Percentiles rank a stretch among this genome's conserved stretches.
These are phyloP conservation scores for Euphorbia lathyris DNA, from an alignment of 345 rosid species.

Conservation along the genomic window DNA sequence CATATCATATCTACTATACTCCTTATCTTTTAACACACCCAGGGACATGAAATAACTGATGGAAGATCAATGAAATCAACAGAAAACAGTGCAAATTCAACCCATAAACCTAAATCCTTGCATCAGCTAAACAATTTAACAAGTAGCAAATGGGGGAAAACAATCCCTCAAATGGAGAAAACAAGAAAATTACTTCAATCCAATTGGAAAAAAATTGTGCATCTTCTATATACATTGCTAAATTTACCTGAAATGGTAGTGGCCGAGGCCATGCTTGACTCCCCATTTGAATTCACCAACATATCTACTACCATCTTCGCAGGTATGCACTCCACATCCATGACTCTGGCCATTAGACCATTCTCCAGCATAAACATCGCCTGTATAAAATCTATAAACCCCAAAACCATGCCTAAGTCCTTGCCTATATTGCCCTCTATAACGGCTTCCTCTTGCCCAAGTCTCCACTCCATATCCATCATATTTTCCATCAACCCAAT, in stretches of 20 bases:
- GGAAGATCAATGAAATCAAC: neutral
- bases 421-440: conserved; percentile 78
- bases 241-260: conserved; percentile 84
- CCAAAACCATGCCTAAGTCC: conserved; percentile 90
- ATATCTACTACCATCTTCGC: conserved; percentile 90
- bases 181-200: neutral
- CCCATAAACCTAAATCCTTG: neutral
- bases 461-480: conserved; percentile 94
- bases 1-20: neutral
- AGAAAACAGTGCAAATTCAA: neutral
- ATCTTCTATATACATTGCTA: neutral
- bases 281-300: conserved; percentile 98
- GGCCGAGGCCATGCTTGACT: conserved; percentile 94
- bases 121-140: neutral
- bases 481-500: conserved; percentile 91
- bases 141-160: neutral
- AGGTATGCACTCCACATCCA: conserved; percentile 92
- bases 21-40: neutral
- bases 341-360: conserved; percentile 99
- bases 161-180: neutral
- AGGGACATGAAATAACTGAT: neutral
- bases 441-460: conserved; percentile 95
- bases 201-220: neutral
- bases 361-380: conserved; percentile 91
- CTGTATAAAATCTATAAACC: conserved; percentile 84